Base-by-base conservation (phyloP, 805 yeast species). In the Ogataea allantospora region DNA sequence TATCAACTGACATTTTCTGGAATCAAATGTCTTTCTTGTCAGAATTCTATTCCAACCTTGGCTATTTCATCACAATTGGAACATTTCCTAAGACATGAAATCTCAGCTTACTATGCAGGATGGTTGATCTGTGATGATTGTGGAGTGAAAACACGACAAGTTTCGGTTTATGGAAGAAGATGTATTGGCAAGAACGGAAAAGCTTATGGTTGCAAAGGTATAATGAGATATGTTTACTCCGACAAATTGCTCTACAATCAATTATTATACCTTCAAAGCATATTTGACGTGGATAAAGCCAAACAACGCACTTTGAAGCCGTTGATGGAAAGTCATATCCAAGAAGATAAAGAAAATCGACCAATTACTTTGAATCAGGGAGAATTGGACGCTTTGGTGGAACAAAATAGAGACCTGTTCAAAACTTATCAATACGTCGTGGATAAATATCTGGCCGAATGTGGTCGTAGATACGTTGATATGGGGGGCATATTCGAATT, bases 51-150 rank as follows among this genome's bases (percentile, higher is more conserved):
- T 35, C 57, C 80, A 0, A 60, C 75, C 10, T 54, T 84, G 10
- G 71, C 74, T 27, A 52, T 91, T 14, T 76, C 82, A 6, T 62
- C 82, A 8, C 97, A 88, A 58, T 61, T 93, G 30, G 97, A 89
- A 58, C 58, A 66, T n/a, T 66, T 77, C 32, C 74, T 91, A 17
- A 70, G 97, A 39, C 62, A 68, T 5, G 84, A 80, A 47, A 79
- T 91, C 33, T 71, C 88, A 0, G 57, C 70, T 21, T 93, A 89
- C 60, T 93, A 93, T 58, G 80, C 85, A n/a, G 91, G 89, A 4
- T 79, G 93, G 87, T 65, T 88, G 30, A 64, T 61, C 0, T 93
- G 99, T 66, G 95, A 85, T 58, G 97, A 93, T 52, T 91, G 98
- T 65, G 86, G 84, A 2, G 68, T 77, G 36, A 70, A 71, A 11